phyloP scores from a whole-genome alignment of 129 eudicot species.

The Dittrichia graveolens region DNA sequence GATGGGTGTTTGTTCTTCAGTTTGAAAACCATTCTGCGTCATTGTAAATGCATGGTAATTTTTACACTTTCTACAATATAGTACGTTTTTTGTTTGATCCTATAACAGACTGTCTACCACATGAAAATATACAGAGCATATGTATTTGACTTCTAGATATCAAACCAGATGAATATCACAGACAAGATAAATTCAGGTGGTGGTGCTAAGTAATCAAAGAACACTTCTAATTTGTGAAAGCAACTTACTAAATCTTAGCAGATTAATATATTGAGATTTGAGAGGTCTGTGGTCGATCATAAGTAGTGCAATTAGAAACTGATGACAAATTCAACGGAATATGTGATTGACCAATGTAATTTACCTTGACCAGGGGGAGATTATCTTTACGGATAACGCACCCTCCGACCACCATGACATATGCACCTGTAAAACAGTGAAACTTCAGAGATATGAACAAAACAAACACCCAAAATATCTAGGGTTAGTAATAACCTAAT shows the following conservation, averaged over 20 bases:
- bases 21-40: no score
- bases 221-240: not conserved
- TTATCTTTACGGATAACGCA: slow-evolving; percentile 48
- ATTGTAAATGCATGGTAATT: no score
- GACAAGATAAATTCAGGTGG: no score
- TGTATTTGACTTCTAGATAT: no score
- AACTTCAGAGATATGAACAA: not conserved
- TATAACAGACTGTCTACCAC: no score
- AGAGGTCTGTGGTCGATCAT: no score
- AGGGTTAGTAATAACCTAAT: slow-evolving; percentile 44
- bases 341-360: not conserved
- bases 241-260: not conserved
- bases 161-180: no score
- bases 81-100: no score
- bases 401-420: slow-evolving; percentile 89
- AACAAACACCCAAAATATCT: not conserved
- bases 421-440: slow-evolving; percentile 53
- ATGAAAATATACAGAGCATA: no score
- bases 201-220: not conserved
- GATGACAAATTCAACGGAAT: not conserved
- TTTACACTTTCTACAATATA: no score
- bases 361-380: slow-evolving; percentile 58
- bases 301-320: not conserved
- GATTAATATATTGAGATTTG: not conserved
- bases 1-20: no score